These are phyloP conservation scores for Galerina sulciceps DNA, from an alignment of 768 basidiomycete genomes.

Conservation along the genomic window DNA sequence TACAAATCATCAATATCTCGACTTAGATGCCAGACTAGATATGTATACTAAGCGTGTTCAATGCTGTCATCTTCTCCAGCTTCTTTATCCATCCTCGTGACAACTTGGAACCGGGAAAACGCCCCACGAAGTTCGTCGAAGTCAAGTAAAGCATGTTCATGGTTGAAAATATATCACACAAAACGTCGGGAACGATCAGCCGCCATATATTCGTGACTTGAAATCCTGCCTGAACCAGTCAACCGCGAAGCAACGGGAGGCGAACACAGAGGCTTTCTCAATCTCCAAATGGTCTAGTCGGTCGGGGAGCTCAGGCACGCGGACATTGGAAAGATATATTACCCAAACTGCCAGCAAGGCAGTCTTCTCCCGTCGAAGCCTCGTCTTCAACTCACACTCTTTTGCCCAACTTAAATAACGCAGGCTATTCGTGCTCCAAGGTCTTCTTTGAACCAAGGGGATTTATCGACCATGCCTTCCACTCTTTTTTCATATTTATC, in stretches of 20 bases:
- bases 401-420: constrained; percentile 8
- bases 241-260: constrained; percentile 6
- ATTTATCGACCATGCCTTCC: constrained; percentile 22
- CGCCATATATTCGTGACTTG: not conserved
- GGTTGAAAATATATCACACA: not conserved
- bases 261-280: not conserved
- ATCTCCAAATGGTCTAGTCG: constrained; percentile 12
- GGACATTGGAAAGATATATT: not conserved
- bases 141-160: not conserved
- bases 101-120: not conserved
- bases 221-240: not conserved
- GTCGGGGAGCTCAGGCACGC: not conserved
- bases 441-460: not conserved
- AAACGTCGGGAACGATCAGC: constrained; percentile 2
- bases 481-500: constrained; percentile 26
- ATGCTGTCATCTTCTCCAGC: not conserved
- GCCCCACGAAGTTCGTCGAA: constrained; percentile 6
- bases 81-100: constrained; percentile 9
- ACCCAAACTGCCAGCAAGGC: constrained; percentile 4
- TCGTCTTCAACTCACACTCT: constrained; percentile 1
- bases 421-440: constrained; percentile 4
- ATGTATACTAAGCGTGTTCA: not conserved
- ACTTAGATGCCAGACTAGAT: too few species aligned
- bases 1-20: too few species aligned
- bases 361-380: constrained; percentile 1